Evolutionary conservation across 768 basidiomycete genomes (phyloP).

Genomic region (Xerocomellus amylosporus): DNA sequence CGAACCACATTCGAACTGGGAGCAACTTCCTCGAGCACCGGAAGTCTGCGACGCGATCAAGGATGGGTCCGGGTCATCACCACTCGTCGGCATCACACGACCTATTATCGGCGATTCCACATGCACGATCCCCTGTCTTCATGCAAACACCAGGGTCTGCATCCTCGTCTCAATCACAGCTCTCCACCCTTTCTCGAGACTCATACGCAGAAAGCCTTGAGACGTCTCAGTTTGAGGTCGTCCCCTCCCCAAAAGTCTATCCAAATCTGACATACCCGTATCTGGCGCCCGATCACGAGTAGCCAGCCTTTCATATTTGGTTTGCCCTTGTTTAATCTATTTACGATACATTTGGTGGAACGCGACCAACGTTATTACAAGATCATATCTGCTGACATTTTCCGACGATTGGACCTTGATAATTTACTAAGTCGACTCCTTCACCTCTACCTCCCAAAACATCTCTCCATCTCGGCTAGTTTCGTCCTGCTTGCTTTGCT

Average conservation of each 20-base stretch:
- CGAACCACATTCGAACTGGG: constrained; percentile 32
- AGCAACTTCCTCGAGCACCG: constrained; percentile 31
- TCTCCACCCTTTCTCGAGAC: constrained; percentile 23
- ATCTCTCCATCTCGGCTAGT: constrained; percentile 16
- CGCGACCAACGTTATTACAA: constrained; percentile 13
- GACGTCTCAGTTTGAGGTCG: constrained; percentile 64
- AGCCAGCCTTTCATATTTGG: constrained; percentile 16
- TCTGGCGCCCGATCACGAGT: constrained; percentile 47
- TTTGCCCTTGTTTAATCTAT: constrained; percentile 16
- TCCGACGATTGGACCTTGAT: constrained; percentile 2
- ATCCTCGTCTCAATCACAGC: constrained; percentile 30
- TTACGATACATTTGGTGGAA: constrained; percentile 13
- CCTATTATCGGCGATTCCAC: constrained; percentile 16
- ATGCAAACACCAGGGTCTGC: constrained; percentile 20
- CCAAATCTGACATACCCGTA: constrained; percentile 56
- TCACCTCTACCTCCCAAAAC: constrained; percentile 3
- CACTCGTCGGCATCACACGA: constrained; percentile 33
- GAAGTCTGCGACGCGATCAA: constrained; percentile 21
- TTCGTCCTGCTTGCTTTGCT: constrained; percentile 20
- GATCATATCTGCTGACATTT: constrained; percentile 13
- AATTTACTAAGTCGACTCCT: constrained; percentile 7
- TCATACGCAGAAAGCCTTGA: constrained; percentile 46
- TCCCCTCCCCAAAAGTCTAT: constrained; percentile 47
- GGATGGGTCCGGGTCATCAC: constrained; percentile 17
- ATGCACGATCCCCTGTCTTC: constrained; percentile 12